A percentile compares a stretch with the other conserved stretches of the same genome.
Conservation (phyloP, 768 basidiomycete species). For the Fibroporia radiculosa region DNA sequence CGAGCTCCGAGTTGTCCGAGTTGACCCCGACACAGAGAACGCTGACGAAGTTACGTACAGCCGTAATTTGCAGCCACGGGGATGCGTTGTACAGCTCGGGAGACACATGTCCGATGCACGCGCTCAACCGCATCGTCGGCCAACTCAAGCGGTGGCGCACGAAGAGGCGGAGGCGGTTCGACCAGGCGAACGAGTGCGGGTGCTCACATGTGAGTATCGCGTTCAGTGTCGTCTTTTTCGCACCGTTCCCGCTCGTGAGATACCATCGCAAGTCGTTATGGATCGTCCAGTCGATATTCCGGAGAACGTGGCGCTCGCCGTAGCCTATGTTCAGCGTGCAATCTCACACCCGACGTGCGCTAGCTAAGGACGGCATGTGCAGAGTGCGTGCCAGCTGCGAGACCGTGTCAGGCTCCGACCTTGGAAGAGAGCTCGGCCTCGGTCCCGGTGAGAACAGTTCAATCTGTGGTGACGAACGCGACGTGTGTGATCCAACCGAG, state of each 20-base stretch:
- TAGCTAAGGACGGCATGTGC: neutral
- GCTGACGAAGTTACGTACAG: no score
- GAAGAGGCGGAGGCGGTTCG: no score
- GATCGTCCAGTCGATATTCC: slow-evolving; percentile 76
- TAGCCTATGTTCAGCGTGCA: slow-evolving; percentile 69
- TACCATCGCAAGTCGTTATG: slow-evolving; percentile 82
- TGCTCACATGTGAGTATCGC: slow-evolving; percentile 88
- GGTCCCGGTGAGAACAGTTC: slow-evolving; percentile 41
- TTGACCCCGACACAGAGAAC: slow-evolving; percentile 39
- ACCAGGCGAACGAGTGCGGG: no score
- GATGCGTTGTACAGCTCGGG: no score
- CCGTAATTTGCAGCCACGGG: no score
- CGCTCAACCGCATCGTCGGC: no score
- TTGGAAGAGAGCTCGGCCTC: slow-evolving; percentile 36
- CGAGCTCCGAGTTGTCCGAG: slow-evolving; percentile 26
- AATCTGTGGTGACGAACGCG: slow-evolving; percentile 38
- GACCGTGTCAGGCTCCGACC: neutral
- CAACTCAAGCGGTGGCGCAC: no score
- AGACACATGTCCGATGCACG: no score
- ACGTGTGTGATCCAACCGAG: slow-evolving; percentile 71
- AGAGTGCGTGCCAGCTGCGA: neutral
- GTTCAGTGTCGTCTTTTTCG: slow-evolving; percentile 91
- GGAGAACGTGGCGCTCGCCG: slow-evolving; percentile 57
- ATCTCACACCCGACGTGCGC: slow-evolving; percentile 30
- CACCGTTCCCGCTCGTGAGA: slow-evolving; percentile 85